Conservation (phyloP, 257 asterid species). For the Datura wrightii region DNA sequence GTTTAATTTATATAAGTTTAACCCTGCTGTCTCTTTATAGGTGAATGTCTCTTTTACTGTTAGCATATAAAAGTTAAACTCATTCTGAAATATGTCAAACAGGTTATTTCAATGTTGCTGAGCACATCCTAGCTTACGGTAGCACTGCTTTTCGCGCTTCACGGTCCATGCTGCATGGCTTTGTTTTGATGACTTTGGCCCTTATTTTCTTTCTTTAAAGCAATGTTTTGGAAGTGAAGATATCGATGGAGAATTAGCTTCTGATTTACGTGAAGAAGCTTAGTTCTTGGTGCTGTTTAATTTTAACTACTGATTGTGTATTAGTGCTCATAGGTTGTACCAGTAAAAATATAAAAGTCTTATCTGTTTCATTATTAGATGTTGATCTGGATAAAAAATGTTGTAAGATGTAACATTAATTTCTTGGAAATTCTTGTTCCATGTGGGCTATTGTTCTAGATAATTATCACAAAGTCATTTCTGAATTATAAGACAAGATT, state of each 20-base stretch:
- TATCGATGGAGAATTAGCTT: not conserved
- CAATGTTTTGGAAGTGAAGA: not conserved
- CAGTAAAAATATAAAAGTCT: not conserved
- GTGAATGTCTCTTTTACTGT: not conserved
- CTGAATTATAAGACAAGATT: not conserved
- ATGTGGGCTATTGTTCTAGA: not conserved
- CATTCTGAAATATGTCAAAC: slow-evolving; percentile 30
- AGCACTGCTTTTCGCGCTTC: slow-evolving; percentile 40
- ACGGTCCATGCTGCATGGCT: slow-evolving; percentile 36
- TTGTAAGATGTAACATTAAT: not conserved
- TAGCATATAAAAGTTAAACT: not conserved
- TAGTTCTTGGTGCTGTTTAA: not conserved
- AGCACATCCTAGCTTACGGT: slow-evolving; percentile 51
- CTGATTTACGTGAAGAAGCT: not conserved
- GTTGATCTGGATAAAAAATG: not conserved
- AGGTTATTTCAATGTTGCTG: slow-evolving; percentile 74
- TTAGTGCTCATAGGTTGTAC: not conserved
- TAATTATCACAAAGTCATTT: not conserved
- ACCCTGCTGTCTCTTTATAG: not conserved
- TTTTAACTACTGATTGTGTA: not conserved
- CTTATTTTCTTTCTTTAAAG: slow-evolving; percentile 33
- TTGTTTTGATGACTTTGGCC: slow-evolving; percentile 39
- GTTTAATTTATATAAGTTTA: not conserved
- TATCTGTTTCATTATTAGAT: not conserved
- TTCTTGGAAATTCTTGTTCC: slow-evolving; percentile 22